Conservation (phyloP, 1,284 basidiomycete genomes). For the Trametes polyzona region DNA sequence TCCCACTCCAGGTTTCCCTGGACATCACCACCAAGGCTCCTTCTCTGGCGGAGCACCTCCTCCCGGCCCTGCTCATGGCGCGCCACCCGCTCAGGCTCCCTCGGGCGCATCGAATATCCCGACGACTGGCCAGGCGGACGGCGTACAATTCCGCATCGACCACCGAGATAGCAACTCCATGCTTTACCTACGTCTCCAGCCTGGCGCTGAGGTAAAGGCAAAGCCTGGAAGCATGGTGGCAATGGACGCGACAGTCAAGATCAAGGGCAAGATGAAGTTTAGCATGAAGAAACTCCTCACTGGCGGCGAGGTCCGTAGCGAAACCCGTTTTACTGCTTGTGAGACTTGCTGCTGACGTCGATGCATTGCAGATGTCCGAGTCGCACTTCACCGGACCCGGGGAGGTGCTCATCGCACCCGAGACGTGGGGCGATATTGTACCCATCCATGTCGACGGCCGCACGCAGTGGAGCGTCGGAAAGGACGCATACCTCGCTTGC, state of each 20-base stretch:
- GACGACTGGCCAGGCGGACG: conserved; percentile 34
- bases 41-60: conserved; percentile 2
- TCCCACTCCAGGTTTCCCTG: background rate
- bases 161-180: conserved; percentile 40
- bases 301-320: conserved; percentile 30
- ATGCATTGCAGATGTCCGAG: conserved; percentile 29
- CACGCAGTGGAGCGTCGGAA: conserved; percentile 35
- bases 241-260: conserved; percentile 38
- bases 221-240: conserved; percentile 41
- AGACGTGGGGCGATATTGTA: conserved; percentile 40
- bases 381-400: conserved; percentile 37
- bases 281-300: conserved; percentile 37
- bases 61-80: background rate
- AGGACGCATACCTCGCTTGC: conserved; percentile 37
- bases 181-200: conserved; percentile 34
- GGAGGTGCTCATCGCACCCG: conserved; percentile 38
- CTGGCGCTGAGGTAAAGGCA: conserved; percentile 34
- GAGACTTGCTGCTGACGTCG: background rate
- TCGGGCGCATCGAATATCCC: conserved; percentile 13
- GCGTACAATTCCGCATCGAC: conserved; percentile 35
- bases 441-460: conserved; percentile 35
- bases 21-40: background rate
- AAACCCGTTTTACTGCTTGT: background rate
- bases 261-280: conserved; percentile 38
- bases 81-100: background rate